Evolutionary conservation across 169 alveolate species (phyloP), one percentile per base, ranked within the genome.

Genomic region (Eimeria praecox): DNA sequence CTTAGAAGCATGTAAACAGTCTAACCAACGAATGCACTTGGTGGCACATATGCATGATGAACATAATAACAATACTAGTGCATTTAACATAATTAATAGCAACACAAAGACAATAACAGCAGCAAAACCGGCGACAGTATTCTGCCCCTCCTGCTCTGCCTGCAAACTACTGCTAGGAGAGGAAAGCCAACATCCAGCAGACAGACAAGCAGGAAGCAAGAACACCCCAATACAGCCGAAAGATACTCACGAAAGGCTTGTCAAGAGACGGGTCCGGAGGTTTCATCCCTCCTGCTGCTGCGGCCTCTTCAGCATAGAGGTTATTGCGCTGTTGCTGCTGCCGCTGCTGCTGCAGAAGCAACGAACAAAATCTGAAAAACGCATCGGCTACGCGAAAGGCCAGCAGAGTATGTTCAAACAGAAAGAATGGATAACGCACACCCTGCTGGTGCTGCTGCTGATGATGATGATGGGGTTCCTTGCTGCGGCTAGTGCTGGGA

Each of bases 301-400:
- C 46, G 3, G 92, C 77, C 14, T 85, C 92, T 33, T 56, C 92
- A 85, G 56, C 44, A 33, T 54, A 80, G 14, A 85, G 52, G 77
- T n/a, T 14, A 22, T 14, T 35, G 38, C 44, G 77, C 78, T 85
- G 92, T 69, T 35, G 92, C 92, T 35, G 49, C 77, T 85, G 92
- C 77, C 92, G 56, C 92, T 85, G 92, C 56, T 85, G 92, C 92
- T 85, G 92, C 92, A 85, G 77, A 44, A 85, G 92, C 92, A 85
- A 49, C 27, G 92, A 85, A 49, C 92, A 85, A 54, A 85, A 85
- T 56, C 92, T 64, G 54, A 85, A 85, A 38, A 85, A 85, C 27
- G 92, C 92, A 24, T 85, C 92, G 44, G 78, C 73, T n/a, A 85
- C 78, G 35, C 92, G 92, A 56, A 85, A 56, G 35, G 92, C 92